These are phyloP conservation scores for Botrytis squamosa DNA, from an alignment of 2,329 filamentous ascomycete species.

Conservation along the genomic window DNA sequence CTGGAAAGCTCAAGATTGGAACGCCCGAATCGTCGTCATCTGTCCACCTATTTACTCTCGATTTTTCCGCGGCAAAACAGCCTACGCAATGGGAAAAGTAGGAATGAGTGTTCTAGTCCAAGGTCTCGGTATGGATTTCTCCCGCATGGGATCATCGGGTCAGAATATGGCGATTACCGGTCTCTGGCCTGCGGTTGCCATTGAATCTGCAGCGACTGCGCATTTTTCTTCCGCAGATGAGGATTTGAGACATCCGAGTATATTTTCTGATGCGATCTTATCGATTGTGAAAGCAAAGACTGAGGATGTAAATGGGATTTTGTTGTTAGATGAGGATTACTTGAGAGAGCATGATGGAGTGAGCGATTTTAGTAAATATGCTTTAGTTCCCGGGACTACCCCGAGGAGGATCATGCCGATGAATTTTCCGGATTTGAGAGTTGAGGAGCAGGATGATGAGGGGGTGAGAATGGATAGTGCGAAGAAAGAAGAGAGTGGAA, in stretches of 20 bases:
- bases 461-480: slow-evolving; percentile 69
- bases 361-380: slow-evolving; percentile 71
- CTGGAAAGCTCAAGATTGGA: slow-evolving; percentile 53
- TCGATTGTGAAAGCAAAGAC: slow-evolving; percentile 65
- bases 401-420: slow-evolving; percentile 78
- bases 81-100: slow-evolving; percentile 76
- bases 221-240: slow-evolving; percentile 41
- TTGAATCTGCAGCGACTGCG: slow-evolving; percentile 72
- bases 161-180: slow-evolving; percentile 75
- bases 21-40: slow-evolving; percentile 71
- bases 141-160: slow-evolving; percentile 54
- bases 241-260: slow-evolving; percentile 66
- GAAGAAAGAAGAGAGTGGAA: slow-evolving; percentile 26
- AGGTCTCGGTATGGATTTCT: slow-evolving; percentile 79
- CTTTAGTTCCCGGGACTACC: slow-evolving; percentile 58
- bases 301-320: slow-evolving; percentile 63
- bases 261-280: slow-evolving; percentile 79
- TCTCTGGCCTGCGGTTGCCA: slow-evolving; percentile 77
- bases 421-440: slow-evolving; percentile 63
- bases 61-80: slow-evolving; percentile 83
- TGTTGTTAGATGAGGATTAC: slow-evolving; percentile 80
- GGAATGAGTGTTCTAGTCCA: slow-evolving; percentile 81
- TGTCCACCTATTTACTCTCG: slow-evolving; percentile 82
- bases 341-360: slow-evolving; percentile 62
- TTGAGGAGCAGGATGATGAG: slow-evolving; percentile 79